These are phyloP conservation scores for Albatrellus ellisii DNA, from an alignment of 768 basidiomycete species.

Conservation along the genomic window DNA sequence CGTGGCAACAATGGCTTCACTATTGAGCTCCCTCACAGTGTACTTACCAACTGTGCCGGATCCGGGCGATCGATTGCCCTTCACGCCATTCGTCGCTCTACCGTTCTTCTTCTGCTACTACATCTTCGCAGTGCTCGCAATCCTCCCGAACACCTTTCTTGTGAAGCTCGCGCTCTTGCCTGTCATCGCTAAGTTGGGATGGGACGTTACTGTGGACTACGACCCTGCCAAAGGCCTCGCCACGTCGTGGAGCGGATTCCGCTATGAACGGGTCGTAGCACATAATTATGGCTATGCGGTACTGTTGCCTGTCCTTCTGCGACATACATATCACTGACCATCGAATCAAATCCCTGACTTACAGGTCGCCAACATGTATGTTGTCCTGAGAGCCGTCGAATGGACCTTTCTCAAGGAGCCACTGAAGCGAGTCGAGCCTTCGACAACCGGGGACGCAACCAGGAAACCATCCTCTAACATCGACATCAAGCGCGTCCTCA, in stretches of 20 bases:
- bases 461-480: background rate
- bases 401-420: conserved; percentile 6
- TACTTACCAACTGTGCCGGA: background rate
- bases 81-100: background rate
- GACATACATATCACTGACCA: background rate
- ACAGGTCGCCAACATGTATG: conserved; percentile 3
- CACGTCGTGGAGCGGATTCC: background rate
- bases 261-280: conserved; percentile 3
- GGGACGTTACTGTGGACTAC: background rate
- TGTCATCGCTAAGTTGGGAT: conserved; percentile 1
- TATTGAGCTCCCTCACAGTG: no score
- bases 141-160: conserved; percentile 2
- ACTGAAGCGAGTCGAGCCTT: conserved; percentile 1
- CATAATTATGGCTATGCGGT: conserved; percentile 7
- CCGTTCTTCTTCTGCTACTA: conserved; percentile 3
- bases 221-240: conserved; percentile 2
- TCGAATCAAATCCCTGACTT: background rate
- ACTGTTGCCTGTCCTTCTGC: background rate
- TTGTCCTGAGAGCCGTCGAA: conserved; percentile 7
- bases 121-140: background rate
- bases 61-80: background rate
- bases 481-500: conserved; percentile 1
- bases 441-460: background rate
- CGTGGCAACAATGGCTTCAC: no score
- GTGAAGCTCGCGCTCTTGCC: conserved; percentile 3